Conservation (phyloP, 371 early-diverging fungal genomes). For the Synchytrium microbalum region DNA sequence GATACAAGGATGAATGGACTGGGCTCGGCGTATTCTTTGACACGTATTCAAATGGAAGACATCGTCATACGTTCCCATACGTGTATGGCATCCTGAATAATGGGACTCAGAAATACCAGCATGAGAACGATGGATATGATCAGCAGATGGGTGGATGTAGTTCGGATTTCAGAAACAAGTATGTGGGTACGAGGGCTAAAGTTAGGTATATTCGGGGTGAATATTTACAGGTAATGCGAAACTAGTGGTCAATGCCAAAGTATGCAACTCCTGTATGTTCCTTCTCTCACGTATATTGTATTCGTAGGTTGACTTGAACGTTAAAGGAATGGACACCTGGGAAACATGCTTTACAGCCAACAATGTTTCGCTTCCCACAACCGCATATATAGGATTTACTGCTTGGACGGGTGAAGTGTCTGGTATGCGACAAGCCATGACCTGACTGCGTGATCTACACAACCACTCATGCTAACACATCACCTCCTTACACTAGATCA, state of each 20-base stretch:
- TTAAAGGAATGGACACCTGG: constrained; percentile 61
- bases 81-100: constrained; percentile 90
- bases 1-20: constrained; percentile 73
- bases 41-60: constrained; percentile 84
- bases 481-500: constrained; percentile 44
- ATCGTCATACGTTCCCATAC: constrained; percentile 71
- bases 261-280: constrained; percentile 1
- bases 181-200: constrained; percentile 58
- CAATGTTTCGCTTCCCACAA: constrained; percentile 64
- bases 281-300: constrained; percentile 4
- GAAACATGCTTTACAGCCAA: constrained; percentile 69
- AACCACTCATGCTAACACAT: neutral
- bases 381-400: constrained; percentile 79
- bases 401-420: constrained; percentile 86
- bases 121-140: constrained; percentile 68
- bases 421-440: constrained; percentile 28
- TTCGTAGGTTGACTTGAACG: constrained; percentile 28
- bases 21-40: constrained; percentile 95
- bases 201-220: constrained; percentile 68
- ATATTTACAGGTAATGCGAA: constrained; percentile 54
- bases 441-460: neutral
- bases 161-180: constrained; percentile 66
- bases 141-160: constrained; percentile 39
- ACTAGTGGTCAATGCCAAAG: neutral
- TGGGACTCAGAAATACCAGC: constrained; percentile 73